Base-by-base conservation (phyloP, 257 asterid genomes). In the Salvia miltiorrhiza region DNA sequence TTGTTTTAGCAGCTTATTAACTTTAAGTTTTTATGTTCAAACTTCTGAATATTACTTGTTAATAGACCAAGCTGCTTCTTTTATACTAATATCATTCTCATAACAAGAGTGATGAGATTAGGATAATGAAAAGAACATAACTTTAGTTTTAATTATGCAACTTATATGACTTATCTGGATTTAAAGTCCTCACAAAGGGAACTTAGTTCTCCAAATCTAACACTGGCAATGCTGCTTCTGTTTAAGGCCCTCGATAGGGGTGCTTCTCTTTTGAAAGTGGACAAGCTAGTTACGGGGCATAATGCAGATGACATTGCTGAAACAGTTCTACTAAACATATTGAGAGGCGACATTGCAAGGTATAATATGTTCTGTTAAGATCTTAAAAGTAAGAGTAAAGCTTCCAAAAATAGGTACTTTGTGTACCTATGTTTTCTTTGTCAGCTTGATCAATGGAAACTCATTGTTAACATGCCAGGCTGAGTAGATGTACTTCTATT, bases 321-420 rank as follows among this genome's bases (percentile, higher is more conserved):
- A 82, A 94, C 99, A 12, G 96, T 94, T 69, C 95, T 94, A 73
- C 78, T 94, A 67, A 94, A 94, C 84, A 90, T 94, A 75, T 77
- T 94, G 73, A 87, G 99, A 76, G 99, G 99, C 60, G 97, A 94
- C 77, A 91, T 94, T 84, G 99, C 99, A 66, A 87, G 99, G 97
- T 94, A 82, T 56, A 13, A 13, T n/a, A 13, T 45, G 1, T 30
- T 72, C 50, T 58, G 24, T 53, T 79, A 64, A 55, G 62, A 19
- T 53, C 32, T 41, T 20, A 50, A 55, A 48, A 26, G 49, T 4
- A 41, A 41, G 54, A 35, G 16, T 57, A 5, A 37, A 24, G 47
- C 33, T 58, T 35, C n/a, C 3, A 17, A 2, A 23, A 47, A 24
- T 30, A 14, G 13, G 37, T 3, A 28, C 14, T n/a, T 47, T 37